Conservation (phyloP, 441 rosid species). For the Geranium incanum region DNA sequence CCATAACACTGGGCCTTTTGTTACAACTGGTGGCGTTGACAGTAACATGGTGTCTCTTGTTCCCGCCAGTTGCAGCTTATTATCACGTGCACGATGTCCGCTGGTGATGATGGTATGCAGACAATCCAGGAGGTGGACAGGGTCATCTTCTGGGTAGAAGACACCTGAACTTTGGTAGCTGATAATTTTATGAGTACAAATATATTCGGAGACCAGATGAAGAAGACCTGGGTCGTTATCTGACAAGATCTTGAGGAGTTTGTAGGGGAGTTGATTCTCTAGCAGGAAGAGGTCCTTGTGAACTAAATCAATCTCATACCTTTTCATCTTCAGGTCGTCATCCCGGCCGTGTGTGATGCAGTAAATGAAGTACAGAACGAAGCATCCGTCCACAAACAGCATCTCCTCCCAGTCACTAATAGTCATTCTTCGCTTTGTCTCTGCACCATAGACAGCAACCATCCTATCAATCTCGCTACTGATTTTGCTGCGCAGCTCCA, state of each 20-base stretch:
- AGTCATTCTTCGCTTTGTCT: background rate
- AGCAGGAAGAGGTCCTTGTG: conserved; percentile 16
- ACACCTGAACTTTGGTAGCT: background rate
- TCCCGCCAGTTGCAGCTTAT: background rate
- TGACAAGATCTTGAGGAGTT: conserved; percentile 12
- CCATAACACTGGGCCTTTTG: background rate
- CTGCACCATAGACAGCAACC: background rate
- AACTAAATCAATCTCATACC: conserved; percentile 8
- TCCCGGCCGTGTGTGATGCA: background rate
- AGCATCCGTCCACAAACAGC: conserved; percentile 19
- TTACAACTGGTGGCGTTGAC: no score
- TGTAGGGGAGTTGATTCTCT: background rate
- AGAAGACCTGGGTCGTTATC: background rate
- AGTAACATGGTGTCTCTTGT: background rate
- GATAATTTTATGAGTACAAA: conserved; percentile 8
- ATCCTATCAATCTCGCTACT: background rate
- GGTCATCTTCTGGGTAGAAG: background rate
- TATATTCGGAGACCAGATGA: background rate
- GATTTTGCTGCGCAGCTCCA: background rate
- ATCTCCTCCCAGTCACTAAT: conserved; percentile 14
- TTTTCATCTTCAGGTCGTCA: background rate
- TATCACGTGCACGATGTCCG: background rate
- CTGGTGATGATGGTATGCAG: background rate
- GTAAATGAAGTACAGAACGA: conserved; percentile 10
- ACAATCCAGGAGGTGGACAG: conserved; percentile 12